Conservation (phyloP, 345 rosid genomes). For the Combretum micranthum region DNA sequence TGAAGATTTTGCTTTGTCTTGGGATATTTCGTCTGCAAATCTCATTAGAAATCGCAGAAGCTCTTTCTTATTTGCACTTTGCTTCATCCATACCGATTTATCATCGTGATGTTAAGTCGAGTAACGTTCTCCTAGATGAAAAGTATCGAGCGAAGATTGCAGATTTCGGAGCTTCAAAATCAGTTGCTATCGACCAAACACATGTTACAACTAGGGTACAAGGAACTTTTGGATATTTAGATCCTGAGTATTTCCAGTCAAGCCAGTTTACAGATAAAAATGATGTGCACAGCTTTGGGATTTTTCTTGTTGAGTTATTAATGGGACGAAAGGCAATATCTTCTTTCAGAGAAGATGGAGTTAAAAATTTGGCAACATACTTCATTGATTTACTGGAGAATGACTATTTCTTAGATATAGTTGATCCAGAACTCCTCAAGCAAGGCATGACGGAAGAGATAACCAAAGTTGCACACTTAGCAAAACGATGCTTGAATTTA, state of each 20-base stretch:
- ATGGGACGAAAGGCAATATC: slow-evolving; percentile 10
- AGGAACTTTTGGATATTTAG: slow-evolving; percentile 17
- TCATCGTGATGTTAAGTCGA: slow-evolving; percentile 12
- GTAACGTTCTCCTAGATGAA: slow-evolving; percentile 11
- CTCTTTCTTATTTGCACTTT: slow-evolving; percentile 15
- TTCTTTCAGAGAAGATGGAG: background rate
- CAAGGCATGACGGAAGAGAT: slow-evolving; percentile 8
- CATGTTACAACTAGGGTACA: slow-evolving; percentile 9
- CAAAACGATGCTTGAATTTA: slow-evolving; percentile 10
- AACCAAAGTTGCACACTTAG: slow-evolving; percentile 6
- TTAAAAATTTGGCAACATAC: slow-evolving; percentile 5
- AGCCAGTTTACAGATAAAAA: slow-evolving; percentile 20
- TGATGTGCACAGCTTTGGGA: slow-evolving; percentile 23
- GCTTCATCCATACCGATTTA: slow-evolving; percentile 8
- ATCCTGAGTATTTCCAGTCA: slow-evolving; percentile 19
- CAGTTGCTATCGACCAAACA: slow-evolving; percentile 12
- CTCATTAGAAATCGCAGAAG: slow-evolving; percentile 9
- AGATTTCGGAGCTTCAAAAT: slow-evolving; percentile 13
- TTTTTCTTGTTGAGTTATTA: slow-evolving; percentile 12
- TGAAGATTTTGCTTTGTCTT: background rate
- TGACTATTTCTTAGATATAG: slow-evolving; percentile 1
- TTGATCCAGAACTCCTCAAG: slow-evolving; percentile 6
- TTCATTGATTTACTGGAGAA: slow-evolving; percentile 12
- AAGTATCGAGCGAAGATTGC: slow-evolving; percentile 12
- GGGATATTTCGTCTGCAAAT: slow-evolving; percentile 10